phyloP scores from a whole-genome alignment of 1,139 yeast species.

The Diutina pseudorugosa region DNA sequence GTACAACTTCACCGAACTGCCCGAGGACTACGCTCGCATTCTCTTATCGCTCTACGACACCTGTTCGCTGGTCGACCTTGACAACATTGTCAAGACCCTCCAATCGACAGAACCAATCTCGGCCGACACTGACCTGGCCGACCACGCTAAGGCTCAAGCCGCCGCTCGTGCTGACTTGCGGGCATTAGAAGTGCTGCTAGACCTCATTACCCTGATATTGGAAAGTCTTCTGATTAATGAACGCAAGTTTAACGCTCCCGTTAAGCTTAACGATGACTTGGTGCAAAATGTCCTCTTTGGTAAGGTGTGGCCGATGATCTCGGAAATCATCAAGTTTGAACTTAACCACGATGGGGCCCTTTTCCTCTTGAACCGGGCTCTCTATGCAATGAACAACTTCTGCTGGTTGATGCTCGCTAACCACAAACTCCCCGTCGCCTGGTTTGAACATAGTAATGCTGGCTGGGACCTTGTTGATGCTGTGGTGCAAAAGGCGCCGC shows the following conservation, averaged over 20 bases:
- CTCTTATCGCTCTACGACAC: conserved; percentile 1
- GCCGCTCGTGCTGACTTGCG: background rate
- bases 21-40: conserved; percentile 7
- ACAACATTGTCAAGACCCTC: background rate
- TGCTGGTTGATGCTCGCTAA: conserved; percentile 38
- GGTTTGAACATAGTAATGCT: conserved; percentile 19
- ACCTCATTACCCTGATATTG: background rate
- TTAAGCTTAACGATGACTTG: conserved; percentile 13
- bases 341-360: conserved; percentile 13
- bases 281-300: conserved; percentile 16
- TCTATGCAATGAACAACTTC: conserved; percentile 61
- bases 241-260: conserved; percentile 11
- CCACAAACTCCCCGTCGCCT: conserved; percentile 22
- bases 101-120: background rate
- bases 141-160: background rate
- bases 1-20: conserved; percentile 44
- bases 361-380: conserved; percentile 38
- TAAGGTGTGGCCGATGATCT: conserved; percentile 26
- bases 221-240: background rate
- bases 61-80: background rate
- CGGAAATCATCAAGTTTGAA: conserved; percentile 22
- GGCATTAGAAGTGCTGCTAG: conserved; percentile 2
- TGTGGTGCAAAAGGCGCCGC: conserved; percentile 7
- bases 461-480: conserved; percentile 27
- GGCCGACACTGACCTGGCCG: background rate